Conservation (phyloP, 1,284 basidiomycete species). For the Cryptococcus depauperatus region DNA sequence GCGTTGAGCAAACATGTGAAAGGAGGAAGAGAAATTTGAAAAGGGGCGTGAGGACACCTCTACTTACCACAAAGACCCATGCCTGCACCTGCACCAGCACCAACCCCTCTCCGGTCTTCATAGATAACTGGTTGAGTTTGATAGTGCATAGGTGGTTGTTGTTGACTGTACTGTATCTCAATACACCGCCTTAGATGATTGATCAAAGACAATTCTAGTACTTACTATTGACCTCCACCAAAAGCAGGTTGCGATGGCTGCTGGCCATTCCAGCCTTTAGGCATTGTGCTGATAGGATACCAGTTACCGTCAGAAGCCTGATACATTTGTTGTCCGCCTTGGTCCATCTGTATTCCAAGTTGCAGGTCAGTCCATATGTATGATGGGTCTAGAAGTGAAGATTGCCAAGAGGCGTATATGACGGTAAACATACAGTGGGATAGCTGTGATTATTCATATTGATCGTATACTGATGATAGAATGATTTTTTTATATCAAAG, state of each 20-base stretch:
- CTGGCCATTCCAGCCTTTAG: constrained; percentile 13
- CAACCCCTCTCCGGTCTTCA: constrained; percentile 3
- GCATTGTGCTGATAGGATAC: constrained; percentile 17
- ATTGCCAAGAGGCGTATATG: background rate
- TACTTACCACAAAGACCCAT: constrained; percentile 13
- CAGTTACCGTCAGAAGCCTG: constrained; percentile 23
- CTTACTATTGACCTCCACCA: constrained; percentile 5
- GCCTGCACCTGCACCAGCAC: constrained; percentile 8
- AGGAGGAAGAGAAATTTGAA: background rate
- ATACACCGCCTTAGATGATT: background rate
- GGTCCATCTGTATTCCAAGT: constrained; percentile 1
- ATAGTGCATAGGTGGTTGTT: constrained; percentile 12
- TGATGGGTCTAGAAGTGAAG: background rate
- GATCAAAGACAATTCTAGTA: background rate
- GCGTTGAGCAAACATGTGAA: background rate
- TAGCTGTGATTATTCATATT: constrained; percentile 10
- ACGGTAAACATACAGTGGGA: constrained; percentile 4
- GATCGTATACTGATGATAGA: background rate
- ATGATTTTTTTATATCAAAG: background rate
- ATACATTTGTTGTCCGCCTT: constrained; percentile 16
- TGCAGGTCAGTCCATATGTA: background rate
- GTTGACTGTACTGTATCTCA: constrained; percentile 3
- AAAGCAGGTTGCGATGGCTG: constrained; percentile 6
- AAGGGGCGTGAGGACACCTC: background rate
- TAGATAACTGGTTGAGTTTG: constrained; percentile 13